Evolutionary conservation across 2,329 filamentous ascomycete genomes (phyloP).

Genomic region (Lecanoromycetidae sp.): DNA sequence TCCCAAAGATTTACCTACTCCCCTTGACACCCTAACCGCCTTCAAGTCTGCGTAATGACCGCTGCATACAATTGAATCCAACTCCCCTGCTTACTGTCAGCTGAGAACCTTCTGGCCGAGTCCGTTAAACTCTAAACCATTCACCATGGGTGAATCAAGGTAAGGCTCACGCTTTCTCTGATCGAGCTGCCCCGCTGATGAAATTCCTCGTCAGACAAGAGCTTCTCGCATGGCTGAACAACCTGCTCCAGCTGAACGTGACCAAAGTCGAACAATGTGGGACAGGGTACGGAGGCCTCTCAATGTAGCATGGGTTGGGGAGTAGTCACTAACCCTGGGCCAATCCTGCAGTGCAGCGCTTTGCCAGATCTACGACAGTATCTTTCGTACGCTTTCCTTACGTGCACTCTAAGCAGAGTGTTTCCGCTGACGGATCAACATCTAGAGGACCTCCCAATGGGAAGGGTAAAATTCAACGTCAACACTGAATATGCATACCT

Average conservation of each 20-base stretch:
- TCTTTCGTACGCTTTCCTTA: constrained; percentile 54
- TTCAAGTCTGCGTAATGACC: too few species aligned
- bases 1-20: too few species aligned
- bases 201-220: constrained; percentile 60
- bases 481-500: constrained; percentile 95
- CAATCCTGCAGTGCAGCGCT: constrained; percentile 61
- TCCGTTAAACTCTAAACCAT: constrained; percentile 7
- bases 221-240: constrained; percentile 91
- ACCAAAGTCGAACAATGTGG: constrained; percentile 99
- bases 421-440: constrained; percentile 9
- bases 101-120: not conserved
- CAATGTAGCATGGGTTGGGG: not conserved
- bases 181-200: constrained; percentile 9
- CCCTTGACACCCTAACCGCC: too few species aligned
- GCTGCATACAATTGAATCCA: too few species aligned
- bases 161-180: constrained; percentile 25
- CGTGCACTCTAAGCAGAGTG: not conserved
- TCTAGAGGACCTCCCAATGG: constrained; percentile 78
- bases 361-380: constrained; percentile 97
- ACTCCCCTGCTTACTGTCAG: too few species aligned
- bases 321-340: not conserved
- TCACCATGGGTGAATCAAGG: constrained; percentile 55
- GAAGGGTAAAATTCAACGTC: constrained; percentile 94
- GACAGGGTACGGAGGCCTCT: constrained; percentile 59
- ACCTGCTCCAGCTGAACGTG: constrained; percentile 92